Evolutionary conservation across 2,329 filamentous ascomycete genomes (phyloP).

Genomic region (Fonsecaea multimorphosa): DNA sequence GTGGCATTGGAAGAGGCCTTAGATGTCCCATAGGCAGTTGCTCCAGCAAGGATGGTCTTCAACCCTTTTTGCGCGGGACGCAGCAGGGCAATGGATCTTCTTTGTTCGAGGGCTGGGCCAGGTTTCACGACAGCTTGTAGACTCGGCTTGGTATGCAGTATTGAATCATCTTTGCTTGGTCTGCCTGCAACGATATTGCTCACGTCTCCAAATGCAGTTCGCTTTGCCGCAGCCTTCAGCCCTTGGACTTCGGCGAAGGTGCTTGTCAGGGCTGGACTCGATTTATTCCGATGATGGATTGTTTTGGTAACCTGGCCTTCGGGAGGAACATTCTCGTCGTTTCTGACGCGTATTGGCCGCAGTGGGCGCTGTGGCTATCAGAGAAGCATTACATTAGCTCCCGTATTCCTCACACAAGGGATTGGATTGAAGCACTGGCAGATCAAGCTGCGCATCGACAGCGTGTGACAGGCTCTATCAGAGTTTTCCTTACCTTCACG

Average conservation of each 20-base stretch:
- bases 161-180: constrained; percentile 63
- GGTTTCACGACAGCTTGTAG: constrained; percentile 44
- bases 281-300: constrained; percentile 83
- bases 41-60: constrained; percentile 48
- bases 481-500: constrained; percentile 51
- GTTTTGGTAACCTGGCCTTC: constrained; percentile 58
- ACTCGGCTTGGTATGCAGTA: constrained; percentile 56
- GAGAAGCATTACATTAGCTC: constrained; percentile 33
- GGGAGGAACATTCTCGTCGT: constrained; percentile 72
- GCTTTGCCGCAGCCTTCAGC: constrained; percentile 71
- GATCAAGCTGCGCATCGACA: not conserved
- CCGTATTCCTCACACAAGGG: constrained; percentile 1
- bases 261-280: constrained; percentile 66
- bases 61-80: constrained; percentile 66
- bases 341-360: constrained; percentile 64
- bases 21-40: constrained; percentile 29
- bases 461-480: not conserved
- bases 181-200: constrained; percentile 67
- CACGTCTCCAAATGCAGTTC: constrained; percentile 80
- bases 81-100: constrained; percentile 55
- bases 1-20: constrained; percentile 41
- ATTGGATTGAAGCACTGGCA: not conserved
- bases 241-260: constrained; percentile 59
- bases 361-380: constrained; percentile 71
- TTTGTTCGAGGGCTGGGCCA: constrained; percentile 44